These are phyloP conservation scores for Puccinia triticina DNA, from an alignment of 1,284 basidiomycete species.

Conservation along the genomic window DNA sequence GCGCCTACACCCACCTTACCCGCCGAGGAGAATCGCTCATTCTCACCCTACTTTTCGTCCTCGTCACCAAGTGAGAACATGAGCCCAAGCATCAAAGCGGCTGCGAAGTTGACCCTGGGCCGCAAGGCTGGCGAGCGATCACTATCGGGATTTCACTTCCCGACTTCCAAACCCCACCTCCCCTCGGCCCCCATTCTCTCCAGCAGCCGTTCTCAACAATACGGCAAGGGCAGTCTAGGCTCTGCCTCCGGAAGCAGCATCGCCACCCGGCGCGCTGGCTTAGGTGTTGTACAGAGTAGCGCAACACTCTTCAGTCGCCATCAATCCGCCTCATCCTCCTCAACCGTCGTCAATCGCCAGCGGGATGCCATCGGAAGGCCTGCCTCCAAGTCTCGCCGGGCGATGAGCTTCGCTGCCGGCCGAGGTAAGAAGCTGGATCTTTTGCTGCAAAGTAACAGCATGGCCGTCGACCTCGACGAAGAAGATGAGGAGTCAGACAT, in stretches of 20 bases:
- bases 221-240: constrained; percentile 38
- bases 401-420: constrained; percentile 44
- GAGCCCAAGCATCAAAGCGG: constrained; percentile 44
- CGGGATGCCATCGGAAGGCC: constrained; percentile 45
- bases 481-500: constrained; percentile 48
- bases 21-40: not conserved
- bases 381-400: constrained; percentile 37
- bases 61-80: constrained; percentile 38
- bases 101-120: constrained; percentile 43
- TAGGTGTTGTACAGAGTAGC: constrained; percentile 44
- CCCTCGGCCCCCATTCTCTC: not conserved
- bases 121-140: constrained; percentile 48
- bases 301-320: constrained; percentile 45
- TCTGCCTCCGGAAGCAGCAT: not conserved
- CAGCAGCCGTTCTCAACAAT: not conserved
- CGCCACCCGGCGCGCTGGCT: not conserved
- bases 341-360: not conserved
- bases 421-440: not conserved
- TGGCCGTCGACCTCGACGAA: constrained; percentile 25
- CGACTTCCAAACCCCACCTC: constrained; percentile 20
- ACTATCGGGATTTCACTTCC: constrained; percentile 41
- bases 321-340: not conserved
- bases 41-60: not conserved
- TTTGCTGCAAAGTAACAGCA: constrained; percentile 17
- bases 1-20: not conserved